A percentile compares a stretch with the other conserved stretches of the same genome.
Conservation (phyloP, 306 rosid genomes). For the Trichosanthes truncata region DNA sequence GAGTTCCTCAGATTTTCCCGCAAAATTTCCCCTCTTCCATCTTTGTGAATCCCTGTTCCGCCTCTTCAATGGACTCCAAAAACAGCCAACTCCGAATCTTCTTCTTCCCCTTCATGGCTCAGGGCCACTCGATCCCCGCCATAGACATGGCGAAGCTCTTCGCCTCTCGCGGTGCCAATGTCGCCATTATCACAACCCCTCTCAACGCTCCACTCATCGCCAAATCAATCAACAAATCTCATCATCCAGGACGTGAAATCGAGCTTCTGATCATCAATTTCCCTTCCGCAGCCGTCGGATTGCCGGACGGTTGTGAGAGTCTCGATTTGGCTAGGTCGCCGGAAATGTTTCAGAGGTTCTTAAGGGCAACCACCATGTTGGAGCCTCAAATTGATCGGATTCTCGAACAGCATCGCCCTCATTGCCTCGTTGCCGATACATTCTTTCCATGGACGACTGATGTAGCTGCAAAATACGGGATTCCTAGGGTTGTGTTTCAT, state of each 20-base stretch:
- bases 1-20: not conserved
- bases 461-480: constrained; percentile 19
- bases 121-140: constrained; percentile 28
- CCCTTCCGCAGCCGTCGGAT: constrained; percentile 18
- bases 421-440: constrained; percentile 20
- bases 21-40: not conserved
- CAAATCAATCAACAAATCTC: not conserved
- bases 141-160: constrained; percentile 29
- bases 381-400: constrained; percentile 19
- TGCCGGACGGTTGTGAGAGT: constrained; percentile 29
- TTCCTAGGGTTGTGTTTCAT: constrained; percentile 29
- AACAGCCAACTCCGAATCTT: constrained; percentile 4
- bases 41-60: not conserved
- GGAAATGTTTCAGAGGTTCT: constrained; percentile 3
- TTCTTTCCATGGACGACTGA: constrained; percentile 25
- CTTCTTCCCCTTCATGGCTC: constrained; percentile 31
- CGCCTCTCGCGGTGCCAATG: constrained; percentile 16
- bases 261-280: constrained; percentile 1
- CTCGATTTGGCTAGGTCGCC: not conserved
- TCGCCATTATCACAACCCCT: constrained; percentile 27
- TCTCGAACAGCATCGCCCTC: constrained; percentile 15
- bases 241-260: not conserved
- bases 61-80: constrained; percentile 4
- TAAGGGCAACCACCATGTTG: constrained; percentile 12
- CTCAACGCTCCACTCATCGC: constrained; percentile 10